phyloP scores from a whole-genome alignment of 768 basidiomycete genomes.

The Lactarius trivialis region DNA sequence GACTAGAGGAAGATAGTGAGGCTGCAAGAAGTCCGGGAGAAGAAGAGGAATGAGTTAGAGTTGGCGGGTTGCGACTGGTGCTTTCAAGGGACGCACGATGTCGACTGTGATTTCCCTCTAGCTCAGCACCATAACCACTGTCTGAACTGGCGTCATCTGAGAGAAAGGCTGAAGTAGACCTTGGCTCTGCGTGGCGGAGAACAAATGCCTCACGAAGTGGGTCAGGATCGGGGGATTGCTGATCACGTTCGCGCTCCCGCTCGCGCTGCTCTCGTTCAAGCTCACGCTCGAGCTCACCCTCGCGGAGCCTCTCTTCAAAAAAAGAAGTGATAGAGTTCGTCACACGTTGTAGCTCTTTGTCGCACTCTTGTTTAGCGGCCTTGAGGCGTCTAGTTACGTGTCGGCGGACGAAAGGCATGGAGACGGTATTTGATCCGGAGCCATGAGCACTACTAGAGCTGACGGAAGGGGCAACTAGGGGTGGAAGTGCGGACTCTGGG shows the following conservation, averaged over 20 bases:
- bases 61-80: constrained; percentile 31
- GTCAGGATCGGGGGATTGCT: constrained; percentile 34
- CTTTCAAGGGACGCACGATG: constrained; percentile 65
- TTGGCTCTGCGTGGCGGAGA: constrained; percentile 51
- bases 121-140: constrained; percentile 77
- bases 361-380: constrained; percentile 92
- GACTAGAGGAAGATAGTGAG: constrained; percentile 62
- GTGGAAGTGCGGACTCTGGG: constrained; percentile 47
- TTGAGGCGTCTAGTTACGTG: constrained; percentile 91
- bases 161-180: constrained; percentile 44
- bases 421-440: constrained; percentile 68
- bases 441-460: constrained; percentile 33
- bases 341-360: constrained; percentile 91
- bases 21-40: constrained; percentile 54
- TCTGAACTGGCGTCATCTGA: constrained; percentile 73
- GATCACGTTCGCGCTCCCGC: constrained; percentile 43
- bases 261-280: constrained; percentile 46
- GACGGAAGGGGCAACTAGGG: constrained; percentile 26
- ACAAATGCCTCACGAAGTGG: constrained; percentile 54
- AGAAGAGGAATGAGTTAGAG: constrained; percentile 50
- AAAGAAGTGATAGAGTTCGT: constrained; percentile 91
- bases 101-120: constrained; percentile 55
- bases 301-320: constrained; percentile 85
- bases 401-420: constrained; percentile 87
- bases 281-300: constrained; percentile 61